Conservation (phyloP, 176 grass and related monocot genomes). For the Eragrostis curvula region DNA sequence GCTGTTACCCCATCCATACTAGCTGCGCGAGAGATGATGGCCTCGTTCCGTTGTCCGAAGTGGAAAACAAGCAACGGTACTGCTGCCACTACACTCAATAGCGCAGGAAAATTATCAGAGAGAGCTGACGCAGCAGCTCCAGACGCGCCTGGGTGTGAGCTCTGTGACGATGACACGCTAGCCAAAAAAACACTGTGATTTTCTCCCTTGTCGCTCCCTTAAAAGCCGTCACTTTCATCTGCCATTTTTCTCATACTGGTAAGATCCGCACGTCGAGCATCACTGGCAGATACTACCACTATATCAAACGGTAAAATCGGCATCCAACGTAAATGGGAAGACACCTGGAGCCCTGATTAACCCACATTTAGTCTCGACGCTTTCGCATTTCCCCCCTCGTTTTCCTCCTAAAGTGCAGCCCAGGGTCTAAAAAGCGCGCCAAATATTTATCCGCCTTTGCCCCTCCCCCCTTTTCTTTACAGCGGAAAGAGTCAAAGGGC, state of each 20-base stretch:
- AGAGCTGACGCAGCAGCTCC: neutral
- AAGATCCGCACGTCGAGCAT: neutral
- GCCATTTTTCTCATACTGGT: slow-evolving; percentile 4
- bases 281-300: slow-evolving; percentile 3
- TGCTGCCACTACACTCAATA: neutral
- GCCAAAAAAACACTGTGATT: neutral
- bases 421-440: slow-evolving; percentile 15
- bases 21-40: neutral
- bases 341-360: slow-evolving; percentile 9
- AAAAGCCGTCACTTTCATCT: slow-evolving; percentile 28
- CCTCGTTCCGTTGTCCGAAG: slow-evolving; percentile 6
- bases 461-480: slow-evolving; percentile 25
- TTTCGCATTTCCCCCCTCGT: neutral
- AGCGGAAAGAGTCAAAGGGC: slow-evolving; percentile 32
- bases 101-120: neutral
- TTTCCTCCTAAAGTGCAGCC: neutral
- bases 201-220: neutral
- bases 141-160: neutral
- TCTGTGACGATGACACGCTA: neutral
- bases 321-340: neutral
- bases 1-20: neutral
- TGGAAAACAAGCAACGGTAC: slow-evolving; percentile 21
- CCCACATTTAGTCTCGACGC: neutral
- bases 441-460: slow-evolving; percentile 17
- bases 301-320: slow-evolving; percentile 18